Evolutionary conservation across 2,329 filamentous ascomycete genomes (phyloP), one percentile per base, ranked within the genome.

Genomic region (Fusarium austroafricanum): DNA sequence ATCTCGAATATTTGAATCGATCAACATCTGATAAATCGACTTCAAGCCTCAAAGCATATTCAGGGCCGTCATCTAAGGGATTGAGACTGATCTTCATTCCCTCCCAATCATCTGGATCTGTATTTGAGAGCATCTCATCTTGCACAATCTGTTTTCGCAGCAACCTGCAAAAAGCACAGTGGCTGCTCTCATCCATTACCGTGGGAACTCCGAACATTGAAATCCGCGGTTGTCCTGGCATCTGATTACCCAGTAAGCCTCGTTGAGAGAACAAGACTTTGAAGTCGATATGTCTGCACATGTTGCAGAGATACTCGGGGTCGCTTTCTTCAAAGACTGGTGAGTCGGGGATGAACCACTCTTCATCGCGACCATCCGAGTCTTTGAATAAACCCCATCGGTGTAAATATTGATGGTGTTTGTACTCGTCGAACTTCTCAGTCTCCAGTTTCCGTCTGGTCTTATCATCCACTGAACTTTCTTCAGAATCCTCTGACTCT

Each of bases 261-360:
- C 62, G 47, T 12, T 50, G 38, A 0, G 62, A 65, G 1, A 65
- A 26, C 6, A 65, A 33, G 1, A 23, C 23, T 12, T 5, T 35
- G 20, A 65, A 65, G 18, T 65, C 47, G 12, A 65, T 65, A 15
- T 43, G 49, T 23, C 62, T 43, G 33, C 62, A 65, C 62, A 65
- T 65, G 14, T 39, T 43, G 44, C 62, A 65, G 3, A 65, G 35
- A 46, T 65, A 65, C 9, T 35, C 14, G 4, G 49, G 33, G 11
- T 65, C 29, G 5, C 20, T 29, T 6, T 50, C 33, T 14, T 26
- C 18, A 17, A 51, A 44, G 4, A 60, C 6, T 18, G 35, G 31
- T 2, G 47, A 54, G 18, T 52, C 18, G 2, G 33, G 4, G 8
- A 65, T 65, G 6, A 65, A 65, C 62, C 62, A 65, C 37, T 65